phyloP scores from a whole-genome alignment of 495 filamentous ascomycete species.

The Pyronema domesticum region DNA sequence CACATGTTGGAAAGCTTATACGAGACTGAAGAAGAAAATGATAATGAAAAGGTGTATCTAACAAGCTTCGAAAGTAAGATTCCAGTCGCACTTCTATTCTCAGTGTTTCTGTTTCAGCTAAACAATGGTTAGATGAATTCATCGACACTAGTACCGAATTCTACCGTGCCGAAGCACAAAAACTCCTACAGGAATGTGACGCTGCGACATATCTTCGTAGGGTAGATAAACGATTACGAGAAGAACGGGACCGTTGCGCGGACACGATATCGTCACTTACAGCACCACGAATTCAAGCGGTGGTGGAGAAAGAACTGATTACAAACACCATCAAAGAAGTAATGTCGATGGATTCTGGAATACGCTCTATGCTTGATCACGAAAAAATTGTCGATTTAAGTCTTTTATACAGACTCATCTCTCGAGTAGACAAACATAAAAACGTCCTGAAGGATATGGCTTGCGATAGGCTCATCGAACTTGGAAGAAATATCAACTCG shows the following conservation, averaged over 20 bases:
- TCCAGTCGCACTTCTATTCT: neutral
- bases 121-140: constrained; percentile 33
- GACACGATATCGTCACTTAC: constrained; percentile 59
- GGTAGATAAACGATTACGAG: constrained; percentile 49
- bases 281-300: constrained; percentile 49
- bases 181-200: constrained; percentile 57
- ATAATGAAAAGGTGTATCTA: constrained; percentile 64
- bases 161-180: constrained; percentile 56
- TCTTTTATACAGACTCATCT: constrained; percentile 59
- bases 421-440: constrained; percentile 64
- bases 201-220: constrained; percentile 71
- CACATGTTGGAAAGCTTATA: constrained; percentile 87
- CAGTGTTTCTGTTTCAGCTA: neutral
- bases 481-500: constrained; percentile 67
- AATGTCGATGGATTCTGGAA: constrained; percentile 67
- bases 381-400: constrained; percentile 57
- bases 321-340: constrained; percentile 58
- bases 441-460: constrained; percentile 48
- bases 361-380: constrained; percentile 81
- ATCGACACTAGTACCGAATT: constrained; percentile 51
- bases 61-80: constrained; percentile 52
- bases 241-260: constrained; percentile 65
- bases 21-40: constrained; percentile 55
- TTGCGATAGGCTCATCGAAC: constrained; percentile 54
- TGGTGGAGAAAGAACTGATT: constrained; percentile 71